A percentile compares a stretch with the other conserved stretches of the same genome.
Conservation (phyloP, 371 early-diverging fungal species). For the Mortierella sp. region DNA sequence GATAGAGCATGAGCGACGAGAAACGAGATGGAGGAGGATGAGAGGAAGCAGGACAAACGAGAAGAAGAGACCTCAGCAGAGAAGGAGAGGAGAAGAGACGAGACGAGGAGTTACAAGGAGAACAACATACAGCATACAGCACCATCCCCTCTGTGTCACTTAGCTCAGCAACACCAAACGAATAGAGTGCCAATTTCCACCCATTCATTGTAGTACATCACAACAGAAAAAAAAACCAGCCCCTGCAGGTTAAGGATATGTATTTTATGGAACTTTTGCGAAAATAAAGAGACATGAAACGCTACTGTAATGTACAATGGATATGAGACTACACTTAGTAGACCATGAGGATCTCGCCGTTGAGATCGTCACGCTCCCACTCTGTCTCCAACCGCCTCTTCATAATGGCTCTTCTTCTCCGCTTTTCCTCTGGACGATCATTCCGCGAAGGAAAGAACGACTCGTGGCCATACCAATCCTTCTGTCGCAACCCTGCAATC, state of each 20-base stretch:
- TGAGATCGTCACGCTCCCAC: background rate
- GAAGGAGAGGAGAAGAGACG: too few relatives aligned
- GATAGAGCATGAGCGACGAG: background rate
- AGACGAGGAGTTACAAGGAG: too few relatives aligned
- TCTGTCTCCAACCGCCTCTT: background rate
- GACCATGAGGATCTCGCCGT: background rate
- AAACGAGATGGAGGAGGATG: background rate
- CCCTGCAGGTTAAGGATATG: background rate
- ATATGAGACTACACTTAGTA: background rate
- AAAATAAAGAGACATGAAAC: background rate
- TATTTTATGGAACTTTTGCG: background rate
- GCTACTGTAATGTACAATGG: background rate
- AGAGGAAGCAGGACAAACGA: background rate
- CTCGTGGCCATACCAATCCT: slow-evolving; percentile 21
- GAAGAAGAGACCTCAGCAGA: background rate
- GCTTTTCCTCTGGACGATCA: background rate
- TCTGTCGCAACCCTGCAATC: slow-evolving; percentile 26
- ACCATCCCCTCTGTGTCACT: too few relatives aligned
- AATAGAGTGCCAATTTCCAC: too few relatives aligned
- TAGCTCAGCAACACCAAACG: too few relatives aligned
- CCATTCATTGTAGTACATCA: too few relatives aligned
- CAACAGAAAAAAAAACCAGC: background rate
- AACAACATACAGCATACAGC: too few relatives aligned
- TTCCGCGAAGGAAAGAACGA: slow-evolving; percentile 13
- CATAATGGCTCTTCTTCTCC: background rate